Percentiles rank a stretch among this genome's conserved stretches.
Conservation (phyloP, 23 red algal species). For the Gracilaria gracilis region DNA sequence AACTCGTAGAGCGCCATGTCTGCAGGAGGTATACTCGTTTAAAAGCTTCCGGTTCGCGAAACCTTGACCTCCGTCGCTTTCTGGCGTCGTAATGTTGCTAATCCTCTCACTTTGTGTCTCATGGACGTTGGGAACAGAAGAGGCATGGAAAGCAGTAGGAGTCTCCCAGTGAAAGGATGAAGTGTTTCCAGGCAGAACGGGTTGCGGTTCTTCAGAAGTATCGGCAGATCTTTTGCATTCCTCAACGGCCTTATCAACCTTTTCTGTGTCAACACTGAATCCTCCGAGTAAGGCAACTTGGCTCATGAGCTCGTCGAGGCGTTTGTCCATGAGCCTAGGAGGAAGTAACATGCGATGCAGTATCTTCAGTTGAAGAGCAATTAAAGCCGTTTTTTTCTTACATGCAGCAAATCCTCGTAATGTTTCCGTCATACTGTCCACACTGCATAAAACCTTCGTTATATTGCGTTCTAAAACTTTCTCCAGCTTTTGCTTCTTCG, state of each 20-base stretch:
- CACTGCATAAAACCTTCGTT: not conserved
- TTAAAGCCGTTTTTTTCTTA: constrained; percentile 3
- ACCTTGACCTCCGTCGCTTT: too few species aligned
- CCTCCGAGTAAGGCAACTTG: not conserved
- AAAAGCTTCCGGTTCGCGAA: too few species aligned
- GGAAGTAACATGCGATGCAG: not conserved
- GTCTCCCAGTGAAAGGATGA: not conserved
- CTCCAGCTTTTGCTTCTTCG: constrained; percentile 17
- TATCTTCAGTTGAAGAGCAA: constrained; percentile 10
- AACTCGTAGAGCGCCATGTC: too few species aligned
- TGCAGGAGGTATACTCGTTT: not conserved
- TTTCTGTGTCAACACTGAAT: not conserved
- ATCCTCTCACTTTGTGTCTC: too few species aligned
- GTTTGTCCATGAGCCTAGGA: not conserved
- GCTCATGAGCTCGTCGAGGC: not conserved
- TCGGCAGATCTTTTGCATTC: too few species aligned
- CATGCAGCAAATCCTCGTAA: not conserved
- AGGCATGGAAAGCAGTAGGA: too few species aligned
- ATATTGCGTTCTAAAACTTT: too few species aligned
- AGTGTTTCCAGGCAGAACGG: not conserved
- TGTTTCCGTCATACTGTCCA: not conserved
- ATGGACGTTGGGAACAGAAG: too few species aligned
- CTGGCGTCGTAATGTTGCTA: too few species aligned
- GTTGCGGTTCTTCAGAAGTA: too few species aligned
- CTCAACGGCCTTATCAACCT: too few species aligned